Conservation (phyloP, 2,329 filamentous ascomycete genomes). For the Talaromyces marneffei region DNA sequence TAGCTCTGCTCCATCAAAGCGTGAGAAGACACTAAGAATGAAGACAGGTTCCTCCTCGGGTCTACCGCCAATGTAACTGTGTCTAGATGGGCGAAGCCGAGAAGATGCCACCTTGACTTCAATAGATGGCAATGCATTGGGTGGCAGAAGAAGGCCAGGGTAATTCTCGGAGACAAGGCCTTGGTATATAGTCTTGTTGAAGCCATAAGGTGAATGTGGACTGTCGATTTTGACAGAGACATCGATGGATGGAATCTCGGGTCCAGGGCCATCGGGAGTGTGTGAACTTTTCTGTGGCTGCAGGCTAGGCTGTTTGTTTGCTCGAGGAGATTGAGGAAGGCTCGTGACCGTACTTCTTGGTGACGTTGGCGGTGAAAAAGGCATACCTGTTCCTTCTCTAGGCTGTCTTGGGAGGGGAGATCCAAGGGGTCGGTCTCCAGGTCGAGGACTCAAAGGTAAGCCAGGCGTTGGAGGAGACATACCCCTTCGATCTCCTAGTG, state of each 20-base stretch:
- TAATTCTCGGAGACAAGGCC: constrained; percentile 81
- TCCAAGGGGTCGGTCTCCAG: constrained; percentile 53
- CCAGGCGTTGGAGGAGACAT: constrained; percentile 51
- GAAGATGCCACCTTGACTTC: constrained; percentile 86
- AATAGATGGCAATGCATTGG: constrained; percentile 81
- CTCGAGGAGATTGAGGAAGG: constrained; percentile 63
- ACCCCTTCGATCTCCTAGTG: constrained; percentile 32
- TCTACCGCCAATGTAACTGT: constrained; percentile 73
- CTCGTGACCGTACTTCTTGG: constrained; percentile 50
- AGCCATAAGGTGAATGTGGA: constrained; percentile 23
- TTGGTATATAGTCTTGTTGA: constrained; percentile 56
- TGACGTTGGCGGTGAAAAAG: constrained; percentile 64
- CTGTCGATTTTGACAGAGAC: constrained; percentile 31
- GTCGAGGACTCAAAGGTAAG: constrained; percentile 57
- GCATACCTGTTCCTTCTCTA: constrained; percentile 42
- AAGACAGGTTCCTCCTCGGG: constrained; percentile 93
- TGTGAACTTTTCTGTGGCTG: constrained; percentile 15
- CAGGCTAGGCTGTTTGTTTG: constrained; percentile 64
- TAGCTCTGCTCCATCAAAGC: constrained; percentile 60
- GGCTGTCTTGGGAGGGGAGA: constrained; percentile 55
- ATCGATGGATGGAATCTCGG: constrained; percentile 34
- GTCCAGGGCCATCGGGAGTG: constrained; percentile 15
- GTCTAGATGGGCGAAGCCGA: constrained; percentile 83
- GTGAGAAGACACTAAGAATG: constrained; percentile 76
- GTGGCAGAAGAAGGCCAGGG: constrained; percentile 76